phyloP scores from a whole-genome alignment of 2,329 filamentous ascomycete genomes.

The Graphium sp. region DNA sequence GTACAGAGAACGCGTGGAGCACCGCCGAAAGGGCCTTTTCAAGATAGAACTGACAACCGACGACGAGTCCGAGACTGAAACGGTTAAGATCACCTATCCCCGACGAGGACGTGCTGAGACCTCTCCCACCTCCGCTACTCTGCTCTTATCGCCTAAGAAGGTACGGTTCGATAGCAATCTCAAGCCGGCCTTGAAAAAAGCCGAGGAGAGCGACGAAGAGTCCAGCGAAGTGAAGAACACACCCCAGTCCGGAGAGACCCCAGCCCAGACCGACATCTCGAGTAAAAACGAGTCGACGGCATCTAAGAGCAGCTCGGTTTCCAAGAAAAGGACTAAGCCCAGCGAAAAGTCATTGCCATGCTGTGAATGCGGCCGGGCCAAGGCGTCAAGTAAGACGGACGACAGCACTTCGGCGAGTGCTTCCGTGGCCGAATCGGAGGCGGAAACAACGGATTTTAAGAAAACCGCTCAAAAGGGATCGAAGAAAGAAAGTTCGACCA shows the following conservation, averaged over 20 bases:
- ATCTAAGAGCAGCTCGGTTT: not conserved
- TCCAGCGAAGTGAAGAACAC: constrained; percentile 9
- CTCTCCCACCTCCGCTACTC: not conserved
- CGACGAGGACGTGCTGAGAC: constrained; percentile 10
- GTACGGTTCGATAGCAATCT: constrained; percentile 22
- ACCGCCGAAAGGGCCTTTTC: constrained; percentile 12
- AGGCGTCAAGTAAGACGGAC: not conserved
- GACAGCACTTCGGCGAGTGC: constrained; percentile 7
- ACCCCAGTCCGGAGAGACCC: constrained; percentile 5
- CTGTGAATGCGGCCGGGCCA: not conserved
- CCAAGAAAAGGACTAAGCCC: not conserved
- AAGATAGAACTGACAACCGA: constrained; percentile 28
- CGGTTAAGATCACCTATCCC: constrained; percentile 29
- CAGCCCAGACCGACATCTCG: constrained; percentile 9
- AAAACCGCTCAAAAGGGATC: constrained; percentile 7
- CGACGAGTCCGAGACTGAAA: constrained; percentile 31
- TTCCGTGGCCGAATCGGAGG: constrained; percentile 5
- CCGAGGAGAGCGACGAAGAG: constrained; percentile 5
- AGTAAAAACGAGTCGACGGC: not conserved
- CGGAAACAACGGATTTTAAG: constrained; percentile 7
- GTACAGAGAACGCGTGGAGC: constrained; percentile 5
- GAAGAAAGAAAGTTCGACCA: constrained; percentile 6
- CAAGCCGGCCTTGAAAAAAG: constrained; percentile 21
- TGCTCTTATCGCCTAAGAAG: constrained; percentile 16
- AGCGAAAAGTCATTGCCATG: constrained; percentile 7